These are phyloP conservation scores for Huiozyma sinensis DNA, from an alignment of 805 yeast species.

Conservation along the genomic window DNA sequence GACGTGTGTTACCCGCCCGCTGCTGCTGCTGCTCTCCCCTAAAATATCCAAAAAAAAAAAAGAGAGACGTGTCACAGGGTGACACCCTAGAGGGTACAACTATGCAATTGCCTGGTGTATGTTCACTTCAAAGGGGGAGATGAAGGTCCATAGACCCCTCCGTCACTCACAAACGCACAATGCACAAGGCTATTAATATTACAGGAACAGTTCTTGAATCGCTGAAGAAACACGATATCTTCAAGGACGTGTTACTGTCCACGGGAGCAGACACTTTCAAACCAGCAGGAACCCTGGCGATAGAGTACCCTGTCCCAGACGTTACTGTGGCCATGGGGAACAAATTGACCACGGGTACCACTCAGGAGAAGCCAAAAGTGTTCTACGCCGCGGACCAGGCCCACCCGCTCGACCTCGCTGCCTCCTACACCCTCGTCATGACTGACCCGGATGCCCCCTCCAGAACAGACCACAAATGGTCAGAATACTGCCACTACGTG, in stretches of 20 bases:
- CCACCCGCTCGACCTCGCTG: constrained; percentile 25
- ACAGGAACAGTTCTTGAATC: constrained; percentile 17
- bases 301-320: constrained; percentile 17
- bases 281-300: constrained; percentile 2
- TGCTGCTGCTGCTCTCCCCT: too few relatives aligned
- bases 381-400: constrained; percentile 44
- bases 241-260: constrained; percentile 17
- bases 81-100: too few relatives aligned
- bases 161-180: constrained; percentile 4
- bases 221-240: constrained; percentile 17
- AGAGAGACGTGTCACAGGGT: too few relatives aligned
- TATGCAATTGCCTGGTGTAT: too few relatives aligned
- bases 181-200: constrained; percentile 8
- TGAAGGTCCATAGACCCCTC: not conserved
- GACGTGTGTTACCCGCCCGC: too few relatives aligned
- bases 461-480: constrained; percentile 72
- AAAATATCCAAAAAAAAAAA: too few relatives aligned
- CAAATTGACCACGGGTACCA: constrained; percentile 47
- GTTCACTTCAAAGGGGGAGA: too few relatives aligned
- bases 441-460: constrained; percentile 96
- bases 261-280: constrained; percentile 14
- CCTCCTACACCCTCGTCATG: constrained; percentile 55
- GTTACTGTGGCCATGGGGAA: constrained; percentile 64
- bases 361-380: constrained; percentile 56
- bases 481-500: constrained; percentile 75